Evolutionary conservation across 768 basidiomycete species (phyloP).

Genomic region (Boletales sp.): DNA sequence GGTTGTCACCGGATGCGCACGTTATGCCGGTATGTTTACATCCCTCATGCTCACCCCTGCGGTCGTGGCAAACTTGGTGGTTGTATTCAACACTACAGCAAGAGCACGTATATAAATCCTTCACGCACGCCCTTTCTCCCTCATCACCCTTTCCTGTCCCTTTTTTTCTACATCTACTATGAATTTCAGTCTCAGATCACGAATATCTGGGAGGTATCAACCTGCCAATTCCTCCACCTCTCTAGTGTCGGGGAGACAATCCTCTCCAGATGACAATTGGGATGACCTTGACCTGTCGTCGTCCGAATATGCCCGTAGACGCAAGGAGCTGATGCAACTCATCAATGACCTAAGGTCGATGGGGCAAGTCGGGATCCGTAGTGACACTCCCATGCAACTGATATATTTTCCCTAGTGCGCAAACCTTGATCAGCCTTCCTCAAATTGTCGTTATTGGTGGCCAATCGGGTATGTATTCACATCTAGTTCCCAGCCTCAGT

Average conservation of each 20-base stretch:
- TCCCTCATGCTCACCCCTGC: not conserved
- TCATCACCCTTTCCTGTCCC: not conserved
- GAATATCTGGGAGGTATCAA: not conserved
- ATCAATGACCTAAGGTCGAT: constrained; percentile 36
- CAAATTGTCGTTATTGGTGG: constrained; percentile 53
- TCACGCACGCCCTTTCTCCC: not conserved
- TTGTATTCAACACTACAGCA: too few relatives aligned
- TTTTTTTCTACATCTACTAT: not conserved
- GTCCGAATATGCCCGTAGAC: constrained; percentile 38
- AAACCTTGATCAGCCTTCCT: constrained; percentile 42
- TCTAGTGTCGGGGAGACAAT: not conserved
- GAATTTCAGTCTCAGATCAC: not conserved
- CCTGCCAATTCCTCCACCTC: not conserved
- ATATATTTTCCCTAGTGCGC: constrained; percentile 30
- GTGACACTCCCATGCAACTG: not conserved
- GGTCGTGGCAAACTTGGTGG: too few relatives aligned
- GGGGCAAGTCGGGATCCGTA: constrained; percentile 29
- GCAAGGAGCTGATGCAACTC: constrained; percentile 39
- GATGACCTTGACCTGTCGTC: constrained; percentile 23
- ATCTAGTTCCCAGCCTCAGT: not conserved
- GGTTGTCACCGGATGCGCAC: constrained; percentile 3
- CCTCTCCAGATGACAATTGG: constrained; percentile 13
- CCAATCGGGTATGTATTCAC: constrained; percentile 44
- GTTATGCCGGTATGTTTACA: not conserved
- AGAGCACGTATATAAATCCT: constrained; percentile 9